Evolutionary conservation across 1,139 yeast species (phyloP), one percentile per base, ranked within the genome.

Genomic region (Debaryomyces sp.): DNA sequence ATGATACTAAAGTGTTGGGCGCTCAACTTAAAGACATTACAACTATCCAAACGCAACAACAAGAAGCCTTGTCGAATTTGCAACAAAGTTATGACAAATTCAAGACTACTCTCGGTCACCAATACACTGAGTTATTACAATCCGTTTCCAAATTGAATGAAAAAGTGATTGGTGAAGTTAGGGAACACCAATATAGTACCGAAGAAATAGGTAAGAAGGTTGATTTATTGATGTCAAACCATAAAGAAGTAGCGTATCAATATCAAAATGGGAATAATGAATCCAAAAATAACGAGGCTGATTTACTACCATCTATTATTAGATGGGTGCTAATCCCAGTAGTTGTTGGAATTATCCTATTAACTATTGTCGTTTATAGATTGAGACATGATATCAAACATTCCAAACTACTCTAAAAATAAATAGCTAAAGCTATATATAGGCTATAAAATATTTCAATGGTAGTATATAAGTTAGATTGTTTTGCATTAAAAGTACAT

Each of bases 321-420:
- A 73, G 66, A 51, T 73, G 78, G 76, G 59, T 77, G 13, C 66
- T 80, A 47, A 56, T 80, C 36, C 78, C 81, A 1, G 62, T 80
- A 22, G 62, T 77, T 13, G 50, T 72, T 15, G 67, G 75, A 10
- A 58, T 79, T 15, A 56, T 72, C 23, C 60, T 71, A 4, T 68
- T 78, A 49, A 65, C 71, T 2, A 59, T 74, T 7, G 65, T 78
- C 50, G 71, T 80, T 21, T 73, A 73, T 58, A 69, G 79, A 58
- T 68, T 81, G 50, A 74, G 84, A 62, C 77, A 69, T 50, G 84
- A 80, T 55, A 78, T 80, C 46, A 80, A 80, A 56, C 85, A 80
- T 59, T 68, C 83, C 7, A 81, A 81, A 56, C 68, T 81, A 43
- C 70, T 81, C 51, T 80, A 62, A 22, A 30, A 30, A 12, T 43